Evolutionary conservation across 1,284 basidiomycete species (phyloP), one percentile per base, ranked within the genome.

Genomic region (Trametes sp.): DNA sequence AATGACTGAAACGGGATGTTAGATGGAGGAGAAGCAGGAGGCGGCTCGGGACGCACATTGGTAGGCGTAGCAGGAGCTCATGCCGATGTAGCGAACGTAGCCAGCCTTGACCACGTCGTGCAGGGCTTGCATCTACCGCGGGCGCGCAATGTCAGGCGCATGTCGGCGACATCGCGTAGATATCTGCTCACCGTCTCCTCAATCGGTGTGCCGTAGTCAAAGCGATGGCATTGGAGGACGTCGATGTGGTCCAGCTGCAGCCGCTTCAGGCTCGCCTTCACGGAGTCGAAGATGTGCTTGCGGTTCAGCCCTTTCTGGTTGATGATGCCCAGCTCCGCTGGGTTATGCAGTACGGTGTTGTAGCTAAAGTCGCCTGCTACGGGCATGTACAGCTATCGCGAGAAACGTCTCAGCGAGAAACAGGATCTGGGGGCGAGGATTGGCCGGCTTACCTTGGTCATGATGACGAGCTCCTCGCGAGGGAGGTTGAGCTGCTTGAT

Each of bases 401-500:
- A 26, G 28, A 28, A 14, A 29, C 14, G 36, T 23, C 8, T 5
- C 9, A 11, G 6, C 11, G 13, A n/a, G 23, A 13, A 23, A 51
- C 6, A 24, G 5, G 19, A 24, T 36, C 35, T 36, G 14, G 2
- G 9, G 21, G 21, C n/a, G n/a, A 6, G 23, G 33, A 24, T 6
- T 11, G 10, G 14, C 8, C 3, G 2, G 50, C 21, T 1, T 14
- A 86, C 87, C 79, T 94, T 94, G 41, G 91, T 93, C 80, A 94
- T 81, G 35, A 94, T 83, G 16, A 94, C 90, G 35, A 93, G 86
- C 68, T 90, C 87, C 28, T 89, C 87, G 13, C 93, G 85, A 23
- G 90, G 89, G n/a, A 95, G 80, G 24, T 88, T 76, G 63, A 86
- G 81, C 67, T 89, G 71, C 70, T 90, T 90, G 76, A 96, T 89